Evolutionary conservation across 139 green algal genomes (phyloP), one percentile per base, ranked within the genome.

Genomic region (Closterium sp.): DNA sequence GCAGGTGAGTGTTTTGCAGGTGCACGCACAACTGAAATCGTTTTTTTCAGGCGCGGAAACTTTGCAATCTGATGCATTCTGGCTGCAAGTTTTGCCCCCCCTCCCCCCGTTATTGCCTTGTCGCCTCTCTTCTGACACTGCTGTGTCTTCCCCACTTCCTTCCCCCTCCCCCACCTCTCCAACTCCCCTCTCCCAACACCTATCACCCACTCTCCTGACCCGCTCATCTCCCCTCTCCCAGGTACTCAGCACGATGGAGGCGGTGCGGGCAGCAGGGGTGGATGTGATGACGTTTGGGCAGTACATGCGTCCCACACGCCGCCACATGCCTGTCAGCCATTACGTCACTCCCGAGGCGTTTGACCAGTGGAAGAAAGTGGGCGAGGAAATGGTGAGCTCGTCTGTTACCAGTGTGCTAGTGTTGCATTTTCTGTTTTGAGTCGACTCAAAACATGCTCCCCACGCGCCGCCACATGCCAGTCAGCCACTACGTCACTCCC

Each of bases 251-350:
- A 93, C 97, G 29, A 91, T 98, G 92, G 88, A 94, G 31, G 79
- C 92, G 38, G 93, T 97, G 86, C 89, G 95, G 5, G 95, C 91
- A 31, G 90, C 94, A 73, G 97, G 95, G 4, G 98, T 99, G 85
- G 98, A 99, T 93, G 98, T 99, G 42, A 97, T 99, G 79, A 99
- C 98, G 22, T 96, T 99, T 42, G 98, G 98, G 1, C 98, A 99
- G 97, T 99, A 99, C 97, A 99, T 99, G 98, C 96, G 98, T 24
- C 98, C 98, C 89, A 99, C 97, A 21, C 99, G 98, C 93, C 97
- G 97, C 62, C 98, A 99, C 96, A 98, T 99, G 98, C 94, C 97
- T 32, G 98, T 99, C 45, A 91, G 91, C 1, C 97, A 99, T 95
- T 99, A 98, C 93, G 97, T 99, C 11, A 99, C 98, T 9, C 98